Evolutionary conservation across 345 rosid species (phyloP).

Genomic region (Kandelia obovata): DNA sequence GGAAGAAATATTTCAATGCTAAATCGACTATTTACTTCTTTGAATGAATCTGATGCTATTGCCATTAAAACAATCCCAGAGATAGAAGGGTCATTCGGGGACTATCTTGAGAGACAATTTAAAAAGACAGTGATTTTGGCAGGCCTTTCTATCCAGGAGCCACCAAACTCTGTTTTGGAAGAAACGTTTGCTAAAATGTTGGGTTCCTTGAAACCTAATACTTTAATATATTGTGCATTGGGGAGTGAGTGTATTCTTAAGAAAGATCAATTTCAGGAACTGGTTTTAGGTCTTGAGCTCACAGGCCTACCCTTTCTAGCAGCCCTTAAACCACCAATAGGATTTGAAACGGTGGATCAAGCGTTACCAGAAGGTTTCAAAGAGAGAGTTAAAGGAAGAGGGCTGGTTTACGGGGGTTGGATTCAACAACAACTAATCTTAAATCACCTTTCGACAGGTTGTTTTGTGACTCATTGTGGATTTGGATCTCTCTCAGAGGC

Average conservation of each 20-base stretch:
- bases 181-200: not conserved
- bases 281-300: constrained; percentile 7
- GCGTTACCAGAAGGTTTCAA: not conserved
- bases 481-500: constrained; percentile 36
- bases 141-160: not conserved
- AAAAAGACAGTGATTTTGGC: not conserved
- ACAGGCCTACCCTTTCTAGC: constrained; percentile 3
- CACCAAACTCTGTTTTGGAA: not conserved
- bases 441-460: constrained; percentile 35
- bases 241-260: not conserved
- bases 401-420: constrained; percentile 33
- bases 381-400: constrained; percentile 19
- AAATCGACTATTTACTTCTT: not conserved
- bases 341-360: not conserved
- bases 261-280: constrained; percentile 1
- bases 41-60: not conserved
- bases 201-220: not conserved
- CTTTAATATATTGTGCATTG: constrained; percentile 1
- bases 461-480: constrained; percentile 50
- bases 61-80: not conserved
- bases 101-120: not conserved
- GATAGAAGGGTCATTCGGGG: not conserved
- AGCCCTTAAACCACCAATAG: not conserved
- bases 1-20: not conserved
- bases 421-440: constrained; percentile 34